Percentiles rank a stretch among this genome's conserved stretches.
Conservation (phyloP, 208 protist genomes). For the Trypanosoma boissoni region DNA sequence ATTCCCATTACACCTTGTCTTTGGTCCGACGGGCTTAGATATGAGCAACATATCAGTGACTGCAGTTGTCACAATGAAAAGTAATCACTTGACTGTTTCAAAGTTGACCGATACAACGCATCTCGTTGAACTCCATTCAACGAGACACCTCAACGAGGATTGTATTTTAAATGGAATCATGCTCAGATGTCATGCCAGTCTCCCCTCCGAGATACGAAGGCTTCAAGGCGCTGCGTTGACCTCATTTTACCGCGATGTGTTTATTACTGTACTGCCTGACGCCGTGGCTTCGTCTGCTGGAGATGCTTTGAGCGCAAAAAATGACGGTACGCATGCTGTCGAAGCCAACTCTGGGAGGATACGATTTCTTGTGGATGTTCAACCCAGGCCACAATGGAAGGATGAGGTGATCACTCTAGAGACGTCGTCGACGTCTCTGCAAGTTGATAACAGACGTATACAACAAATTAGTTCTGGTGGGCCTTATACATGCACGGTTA, state of each 20-base stretch:
- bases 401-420: conserved; percentile 9
- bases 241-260: neutral
- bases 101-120: neutral
- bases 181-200: conserved; percentile 4
- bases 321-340: neutral
- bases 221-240: conserved; percentile 1
- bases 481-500: conserved; percentile 23
- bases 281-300: too few species aligned
- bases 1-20: conserved; percentile 9
- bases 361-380: conserved; percentile 14
- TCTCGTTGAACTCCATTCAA: conserved; percentile 1
- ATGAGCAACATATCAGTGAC: conserved; percentile 2
- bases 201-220: neutral
- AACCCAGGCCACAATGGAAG: conserved; percentile 4
- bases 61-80: conserved; percentile 11
- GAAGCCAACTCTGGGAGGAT: too few species aligned
- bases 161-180: conserved; percentile 12
- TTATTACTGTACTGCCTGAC: conserved; percentile 9
- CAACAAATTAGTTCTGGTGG: conserved; percentile 20
- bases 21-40: conserved; percentile 3
- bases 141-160: neutral
- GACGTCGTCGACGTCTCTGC: conserved; percentile 19
- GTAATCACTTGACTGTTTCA: conserved; percentile 1
- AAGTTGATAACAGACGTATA: conserved; percentile 18
- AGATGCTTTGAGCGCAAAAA: neutral